Evolutionary conservation across 768 basidiomycete genomes (phyloP).

Genomic region (Hypsizygus marmoreus): DNA sequence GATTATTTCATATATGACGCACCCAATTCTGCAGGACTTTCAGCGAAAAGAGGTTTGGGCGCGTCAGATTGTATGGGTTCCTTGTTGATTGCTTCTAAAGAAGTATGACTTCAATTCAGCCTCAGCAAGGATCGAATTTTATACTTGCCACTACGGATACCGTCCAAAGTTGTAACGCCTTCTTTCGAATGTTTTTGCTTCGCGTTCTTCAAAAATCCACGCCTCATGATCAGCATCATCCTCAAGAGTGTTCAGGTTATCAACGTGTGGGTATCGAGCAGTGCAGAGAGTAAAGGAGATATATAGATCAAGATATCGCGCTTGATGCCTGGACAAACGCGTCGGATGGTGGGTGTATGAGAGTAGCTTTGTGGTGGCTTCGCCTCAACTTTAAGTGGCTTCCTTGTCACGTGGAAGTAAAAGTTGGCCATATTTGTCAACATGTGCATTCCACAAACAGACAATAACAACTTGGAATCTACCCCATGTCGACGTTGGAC

Average conservation of each 20-base stretch:
- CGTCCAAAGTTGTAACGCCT: not conserved
- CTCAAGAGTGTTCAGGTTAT: not conserved
- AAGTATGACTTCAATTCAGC: no score
- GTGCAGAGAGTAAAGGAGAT: not conserved
- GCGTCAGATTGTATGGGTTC: no score
- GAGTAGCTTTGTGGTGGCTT: no score
- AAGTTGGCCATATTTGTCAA: no score
- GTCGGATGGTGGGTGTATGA: no score
- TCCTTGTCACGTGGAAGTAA: not conserved
- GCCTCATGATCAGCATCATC: not conserved
- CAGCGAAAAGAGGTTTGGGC: no score
- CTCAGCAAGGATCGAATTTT: not conserved
- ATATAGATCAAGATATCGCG: no score
- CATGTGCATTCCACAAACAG: no score
- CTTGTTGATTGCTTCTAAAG: no score
- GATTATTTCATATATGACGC: no score
- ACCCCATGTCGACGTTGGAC: constrained; percentile 12
- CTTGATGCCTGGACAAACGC: no score
- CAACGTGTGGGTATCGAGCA: not conserved
- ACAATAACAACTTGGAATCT: not conserved
- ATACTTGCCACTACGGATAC: not conserved
- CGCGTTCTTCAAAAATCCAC: constrained; percentile 2
- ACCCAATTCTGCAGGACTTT: no score
- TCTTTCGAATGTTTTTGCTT: not conserved
- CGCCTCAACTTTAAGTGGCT: not conserved